A percentile compares a stretch with the other conserved stretches of the same genome.
Evolutionary conservation across 73 alveolate genomes (phyloP).

Genomic region (Uronychia binucleata): DNA sequence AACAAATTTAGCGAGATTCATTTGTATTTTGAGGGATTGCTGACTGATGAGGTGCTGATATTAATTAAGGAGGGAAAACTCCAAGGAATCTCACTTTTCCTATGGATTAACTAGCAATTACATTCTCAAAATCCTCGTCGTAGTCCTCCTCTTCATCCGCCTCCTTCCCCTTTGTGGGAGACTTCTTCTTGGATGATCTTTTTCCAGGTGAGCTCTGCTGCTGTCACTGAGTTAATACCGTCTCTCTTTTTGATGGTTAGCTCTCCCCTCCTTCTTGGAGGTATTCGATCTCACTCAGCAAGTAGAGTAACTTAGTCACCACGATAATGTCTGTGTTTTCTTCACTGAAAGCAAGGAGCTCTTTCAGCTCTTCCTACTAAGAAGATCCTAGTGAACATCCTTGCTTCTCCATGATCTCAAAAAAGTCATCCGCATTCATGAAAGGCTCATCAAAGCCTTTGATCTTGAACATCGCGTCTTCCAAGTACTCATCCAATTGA

Average conservation of each 20-base stretch:
- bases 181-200: no score
- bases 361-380: background rate
- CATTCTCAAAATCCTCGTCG: conserved; percentile 39
- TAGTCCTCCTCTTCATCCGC: conserved; percentile 31
- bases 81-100: no score
- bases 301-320: background rate
- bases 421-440: conserved; percentile 55
- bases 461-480: conserved; percentile 58
- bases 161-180: background rate
- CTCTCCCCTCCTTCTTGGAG: background rate
- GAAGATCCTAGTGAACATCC: background rate
- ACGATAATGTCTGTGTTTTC: background rate
- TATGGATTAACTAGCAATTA: no score
- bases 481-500: conserved; percentile 23
- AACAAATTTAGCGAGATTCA: no score
- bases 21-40: no score
- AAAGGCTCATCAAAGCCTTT: conserved; percentile 49
- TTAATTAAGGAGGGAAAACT: no score
- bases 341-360: background rate
- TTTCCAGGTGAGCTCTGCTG: no score
- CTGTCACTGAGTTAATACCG: no score
- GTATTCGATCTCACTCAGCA: background rate
- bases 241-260: no score
- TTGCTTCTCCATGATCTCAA: conserved; percentile 9
- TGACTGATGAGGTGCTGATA: no score